These are phyloP conservation scores for Pseudogymnoascus sp. DNA, from an alignment of 2,329 filamentous ascomycete genomes.

Conservation along the genomic window DNA sequence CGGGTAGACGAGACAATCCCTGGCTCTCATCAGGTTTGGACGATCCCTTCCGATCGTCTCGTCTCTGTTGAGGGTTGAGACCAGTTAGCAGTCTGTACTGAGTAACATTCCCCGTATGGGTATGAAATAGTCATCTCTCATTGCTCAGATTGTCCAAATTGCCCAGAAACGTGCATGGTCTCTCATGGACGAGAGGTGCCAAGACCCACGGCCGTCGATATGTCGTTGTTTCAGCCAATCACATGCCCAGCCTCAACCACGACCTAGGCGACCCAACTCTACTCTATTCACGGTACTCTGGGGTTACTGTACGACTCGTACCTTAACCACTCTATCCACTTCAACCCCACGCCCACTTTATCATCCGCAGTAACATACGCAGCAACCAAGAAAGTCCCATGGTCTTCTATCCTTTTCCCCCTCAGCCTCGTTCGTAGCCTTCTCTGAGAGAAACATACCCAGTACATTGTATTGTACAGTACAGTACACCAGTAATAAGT, in stretches of 20 bases:
- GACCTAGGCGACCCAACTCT: neutral
- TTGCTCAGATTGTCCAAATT: neutral
- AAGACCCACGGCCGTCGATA: neutral
- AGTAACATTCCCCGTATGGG: too few relatives aligned
- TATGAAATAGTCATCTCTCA: neutral
- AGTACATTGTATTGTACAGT: too few relatives aligned
- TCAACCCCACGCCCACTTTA: neutral
- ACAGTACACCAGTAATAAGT: too few relatives aligned
- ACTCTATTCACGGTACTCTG: neutral
- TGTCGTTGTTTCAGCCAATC: neutral
- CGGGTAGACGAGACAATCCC: neutral
- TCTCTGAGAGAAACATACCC: neutral
- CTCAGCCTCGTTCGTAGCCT: neutral
- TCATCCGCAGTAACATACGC: neutral
- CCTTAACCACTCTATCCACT: neutral
- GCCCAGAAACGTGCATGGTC: conserved; percentile 2
- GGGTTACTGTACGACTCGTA: neutral
- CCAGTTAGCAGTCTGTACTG: too few relatives aligned
- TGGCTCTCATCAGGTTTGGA: neutral
- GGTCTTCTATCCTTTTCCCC: neutral
- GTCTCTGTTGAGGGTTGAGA: neutral
- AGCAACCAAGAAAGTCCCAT: neutral
- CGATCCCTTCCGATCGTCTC: neutral
- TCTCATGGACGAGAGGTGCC: conserved; percentile 7
- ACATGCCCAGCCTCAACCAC: neutral